These are phyloP conservation scores for Colletotrichum filicis DNA, from an alignment of 2,329 filamentous ascomycete species.

Conservation along the genomic window DNA sequence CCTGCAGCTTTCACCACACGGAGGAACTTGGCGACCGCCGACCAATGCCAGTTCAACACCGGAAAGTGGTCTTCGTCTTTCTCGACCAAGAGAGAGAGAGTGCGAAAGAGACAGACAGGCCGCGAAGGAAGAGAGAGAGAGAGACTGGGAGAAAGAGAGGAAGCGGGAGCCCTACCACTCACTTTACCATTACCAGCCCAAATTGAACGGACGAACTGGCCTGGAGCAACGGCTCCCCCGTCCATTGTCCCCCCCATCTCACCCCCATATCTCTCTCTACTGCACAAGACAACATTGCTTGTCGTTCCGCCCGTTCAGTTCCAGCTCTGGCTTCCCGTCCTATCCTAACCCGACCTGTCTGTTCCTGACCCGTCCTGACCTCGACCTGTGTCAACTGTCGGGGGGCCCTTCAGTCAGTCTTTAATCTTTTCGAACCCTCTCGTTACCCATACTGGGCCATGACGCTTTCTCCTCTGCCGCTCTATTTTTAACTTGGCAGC, in stretches of 20 bases:
- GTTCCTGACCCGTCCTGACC: conserved; percentile 24
- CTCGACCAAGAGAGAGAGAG: neutral
- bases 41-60: conserved; percentile 37
- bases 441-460: conserved; percentile 33
- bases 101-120: conserved; percentile 11
- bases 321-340: conserved; percentile 16
- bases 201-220: neutral
- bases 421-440: conserved; percentile 31
- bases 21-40: conserved; percentile 47
- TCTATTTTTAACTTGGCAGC: conserved; percentile 35
- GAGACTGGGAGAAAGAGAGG: conserved; percentile 1
- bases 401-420: conserved; percentile 28
- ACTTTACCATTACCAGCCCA: conserved; percentile 32
- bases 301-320: conserved; percentile 10
- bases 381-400: conserved; percentile 2
- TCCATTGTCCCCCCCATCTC: neutral
- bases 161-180: conserved; percentile 11
- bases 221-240: conserved; percentile 16
- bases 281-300: conserved; percentile 16
- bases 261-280: conserved; percentile 36
- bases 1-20: conserved; percentile 46
- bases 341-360: conserved; percentile 18
- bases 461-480: conserved; percentile 36
- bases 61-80: conserved; percentile 25
- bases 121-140: neutral